Evolutionary conservation across 2,329 filamentous ascomycete species (phyloP).

Genomic region (Colletotrichum musae): DNA sequence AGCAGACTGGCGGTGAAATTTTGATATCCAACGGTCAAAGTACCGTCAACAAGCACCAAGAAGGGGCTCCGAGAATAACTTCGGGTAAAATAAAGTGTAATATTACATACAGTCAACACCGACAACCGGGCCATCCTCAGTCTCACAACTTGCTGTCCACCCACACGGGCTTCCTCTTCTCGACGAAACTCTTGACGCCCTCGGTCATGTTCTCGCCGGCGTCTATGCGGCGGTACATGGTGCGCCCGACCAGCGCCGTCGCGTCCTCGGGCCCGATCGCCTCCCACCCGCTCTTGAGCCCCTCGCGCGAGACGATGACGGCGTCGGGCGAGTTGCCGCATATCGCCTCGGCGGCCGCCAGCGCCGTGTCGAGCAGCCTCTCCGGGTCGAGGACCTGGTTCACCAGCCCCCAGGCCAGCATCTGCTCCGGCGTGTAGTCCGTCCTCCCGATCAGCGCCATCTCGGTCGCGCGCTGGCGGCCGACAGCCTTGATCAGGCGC

Average conservation of each 20-base stretch:
- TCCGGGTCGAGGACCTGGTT: constrained; percentile 71
- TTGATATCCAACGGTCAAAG: constrained; percentile 26
- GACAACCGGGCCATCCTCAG: too few relatives aligned
- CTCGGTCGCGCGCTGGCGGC: constrained; percentile 78
- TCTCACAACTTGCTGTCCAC: constrained; percentile 71
- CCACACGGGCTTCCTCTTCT: constrained; percentile 81
- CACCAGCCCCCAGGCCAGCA: constrained; percentile 77
- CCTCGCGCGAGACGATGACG: constrained; percentile 80
- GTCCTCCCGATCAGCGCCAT: constrained; percentile 75
- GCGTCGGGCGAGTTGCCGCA: constrained; percentile 80
- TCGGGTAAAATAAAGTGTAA: not conserved
- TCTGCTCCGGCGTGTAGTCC: constrained; percentile 70
- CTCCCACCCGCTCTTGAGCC: constrained; percentile 81
- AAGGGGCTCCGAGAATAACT: not conserved
- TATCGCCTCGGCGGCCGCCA: constrained; percentile 73
- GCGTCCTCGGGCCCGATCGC: constrained; percentile 74
- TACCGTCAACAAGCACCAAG: not conserved
- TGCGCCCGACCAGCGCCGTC: constrained; percentile 69
- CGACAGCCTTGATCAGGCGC: constrained; percentile 75
- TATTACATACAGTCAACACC: constrained; percentile 1
- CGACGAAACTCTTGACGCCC: constrained; percentile 81
- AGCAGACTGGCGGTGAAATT: not conserved
- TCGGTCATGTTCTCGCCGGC: constrained; percentile 81
- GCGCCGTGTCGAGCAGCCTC: constrained; percentile 68
- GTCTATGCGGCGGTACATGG: constrained; percentile 72